A percentile compares a stretch with the other conserved stretches of the same genome.
These are phyloP conservation scores for Suhomyces atakaporum DNA, from an alignment of 1,139 yeast species.

Conservation along the genomic window DNA sequence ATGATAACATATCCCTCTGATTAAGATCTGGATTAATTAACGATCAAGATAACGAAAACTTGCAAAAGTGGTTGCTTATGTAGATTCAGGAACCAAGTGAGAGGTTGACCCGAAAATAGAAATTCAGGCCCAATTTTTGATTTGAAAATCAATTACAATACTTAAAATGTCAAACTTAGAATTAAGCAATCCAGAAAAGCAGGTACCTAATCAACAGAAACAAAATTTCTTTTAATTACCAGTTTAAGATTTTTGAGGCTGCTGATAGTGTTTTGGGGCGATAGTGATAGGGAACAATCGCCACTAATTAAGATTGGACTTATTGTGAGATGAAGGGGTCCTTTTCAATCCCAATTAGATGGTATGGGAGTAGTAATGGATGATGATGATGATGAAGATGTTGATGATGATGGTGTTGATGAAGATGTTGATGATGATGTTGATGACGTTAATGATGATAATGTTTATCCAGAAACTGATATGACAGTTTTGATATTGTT, in stretches of 20 bases:
- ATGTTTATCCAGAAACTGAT: too few relatives aligned
- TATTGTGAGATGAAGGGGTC: too few relatives aligned
- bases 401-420: too few relatives aligned
- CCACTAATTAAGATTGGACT: background rate
- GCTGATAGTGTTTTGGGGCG: background rate
- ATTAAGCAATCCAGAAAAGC: constrained; percentile 1
- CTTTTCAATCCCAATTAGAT: too few relatives aligned
- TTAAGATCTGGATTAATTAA: background rate
- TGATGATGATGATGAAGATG: too few relatives aligned
- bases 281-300: background rate
- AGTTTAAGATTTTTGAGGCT: background rate
- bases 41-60: background rate
- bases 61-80: constrained; percentile 2
- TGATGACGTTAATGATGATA: too few relatives aligned
- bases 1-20: constrained; percentile 9
- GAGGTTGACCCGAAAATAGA: background rate
- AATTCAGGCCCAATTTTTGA: background rate
- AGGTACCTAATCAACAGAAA: constrained; percentile 4
- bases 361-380: too few relatives aligned
- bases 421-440: too few relatives aligned
- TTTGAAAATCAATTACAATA: background rate
- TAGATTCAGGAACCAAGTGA: constrained; percentile 1
- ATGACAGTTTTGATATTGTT: constrained; percentile 1
- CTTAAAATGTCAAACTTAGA: background rate
- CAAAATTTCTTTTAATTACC: constrained; percentile 1